Evolutionary conservation across 768 basidiomycete species (phyloP).

Genomic region (Tylopilus subfusipes): DNA sequence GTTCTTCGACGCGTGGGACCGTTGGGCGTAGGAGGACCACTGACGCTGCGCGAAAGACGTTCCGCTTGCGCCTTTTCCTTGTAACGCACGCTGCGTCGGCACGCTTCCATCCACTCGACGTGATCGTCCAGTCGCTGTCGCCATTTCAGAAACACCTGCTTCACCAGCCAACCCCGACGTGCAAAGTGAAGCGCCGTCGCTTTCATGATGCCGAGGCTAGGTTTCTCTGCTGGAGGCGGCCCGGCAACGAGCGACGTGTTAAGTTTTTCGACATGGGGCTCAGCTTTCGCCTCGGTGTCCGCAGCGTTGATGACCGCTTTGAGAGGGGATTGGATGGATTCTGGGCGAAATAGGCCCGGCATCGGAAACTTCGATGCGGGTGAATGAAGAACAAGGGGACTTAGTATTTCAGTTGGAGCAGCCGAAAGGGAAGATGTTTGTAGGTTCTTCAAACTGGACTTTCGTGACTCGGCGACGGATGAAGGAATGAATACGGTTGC

Average conservation of each 20-base stretch:
- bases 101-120: slow-evolving; percentile 60
- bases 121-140: slow-evolving; percentile 41
- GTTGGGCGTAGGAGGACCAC: slow-evolving; percentile 11
- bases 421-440: slow-evolving; percentile 24
- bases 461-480: slow-evolving; percentile 10
- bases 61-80: slow-evolving; percentile 44
- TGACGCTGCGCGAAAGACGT: slow-evolving; percentile 30
- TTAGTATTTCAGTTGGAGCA: slow-evolving; percentile 28
- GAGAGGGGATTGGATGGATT: slow-evolving; percentile 26
- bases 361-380: slow-evolving; percentile 22
- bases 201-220: slow-evolving; percentile 30
- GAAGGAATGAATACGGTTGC: slow-evolving; percentile 17
- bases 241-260: neutral
- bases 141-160: slow-evolving; percentile 45
- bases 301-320: slow-evolving; percentile 13
- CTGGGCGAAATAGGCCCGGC: slow-evolving; percentile 18
- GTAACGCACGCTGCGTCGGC: slow-evolving; percentile 57
- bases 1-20: slow-evolving; percentile 20
- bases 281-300: slow-evolving; percentile 9
- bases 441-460: slow-evolving; percentile 24
- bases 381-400: slow-evolving; percentile 29
- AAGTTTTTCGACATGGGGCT: slow-evolving; percentile 2
- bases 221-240: slow-evolving; percentile 10
- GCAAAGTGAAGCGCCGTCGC: slow-evolving; percentile 42
- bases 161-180: slow-evolving; percentile 39